Evolutionary conservation across 352 stramenopile genomes (phyloP).

Genomic region (Globisporangium nagaii): DNA sequence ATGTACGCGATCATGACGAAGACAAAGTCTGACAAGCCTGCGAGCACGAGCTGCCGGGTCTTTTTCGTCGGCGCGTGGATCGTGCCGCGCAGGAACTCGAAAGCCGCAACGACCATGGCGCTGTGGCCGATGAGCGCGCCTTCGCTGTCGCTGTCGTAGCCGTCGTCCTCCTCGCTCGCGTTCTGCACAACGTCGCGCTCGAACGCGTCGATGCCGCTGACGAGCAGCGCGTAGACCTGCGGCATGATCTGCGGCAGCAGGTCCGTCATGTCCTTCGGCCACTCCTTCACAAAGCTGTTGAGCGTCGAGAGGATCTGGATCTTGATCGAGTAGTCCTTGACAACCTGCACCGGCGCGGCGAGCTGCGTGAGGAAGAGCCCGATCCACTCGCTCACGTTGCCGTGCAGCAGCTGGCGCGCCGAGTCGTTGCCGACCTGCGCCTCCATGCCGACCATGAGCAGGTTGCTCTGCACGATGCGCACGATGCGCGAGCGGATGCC

Average conservation of each 20-base stretch:
- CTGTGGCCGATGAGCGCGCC: conserved; percentile 55
- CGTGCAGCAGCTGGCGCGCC: conserved; percentile 54
- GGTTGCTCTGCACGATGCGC: conserved; percentile 70
- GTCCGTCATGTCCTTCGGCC: conserved; percentile 75
- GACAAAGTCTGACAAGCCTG: conserved; percentile 58
- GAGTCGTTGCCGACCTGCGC: conserved; percentile 62
- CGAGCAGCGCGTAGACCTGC: conserved; percentile 55
- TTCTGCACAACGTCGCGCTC: conserved; percentile 56
- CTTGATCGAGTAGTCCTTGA: conserved; percentile 65
- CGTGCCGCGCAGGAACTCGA: conserved; percentile 71
- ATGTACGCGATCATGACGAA: conserved; percentile 82
- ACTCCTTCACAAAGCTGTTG: conserved; percentile 76
- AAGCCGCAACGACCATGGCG: conserved; percentile 59
- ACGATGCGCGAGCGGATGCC: conserved; percentile 52
- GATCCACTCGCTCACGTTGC: conserved; percentile 71
- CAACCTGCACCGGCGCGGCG: conserved; percentile 23
- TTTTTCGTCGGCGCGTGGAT: conserved; percentile 79
- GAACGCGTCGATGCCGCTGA: conserved; percentile 35
- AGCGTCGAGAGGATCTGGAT: conserved; percentile 75
- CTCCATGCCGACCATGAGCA: conserved; percentile 82
- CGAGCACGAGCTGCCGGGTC: conserved; percentile 53
- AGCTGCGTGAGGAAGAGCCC: conserved; percentile 58
- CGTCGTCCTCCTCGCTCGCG: conserved; percentile 44
- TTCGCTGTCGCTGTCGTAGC: conserved; percentile 76
- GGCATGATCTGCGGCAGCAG: conserved; percentile 70